A percentile compares a stretch with the other conserved stretches of the same genome.
Conservation (phyloP, 169 alveolate genomes). For the Plasmodium yoelii region DNA sequence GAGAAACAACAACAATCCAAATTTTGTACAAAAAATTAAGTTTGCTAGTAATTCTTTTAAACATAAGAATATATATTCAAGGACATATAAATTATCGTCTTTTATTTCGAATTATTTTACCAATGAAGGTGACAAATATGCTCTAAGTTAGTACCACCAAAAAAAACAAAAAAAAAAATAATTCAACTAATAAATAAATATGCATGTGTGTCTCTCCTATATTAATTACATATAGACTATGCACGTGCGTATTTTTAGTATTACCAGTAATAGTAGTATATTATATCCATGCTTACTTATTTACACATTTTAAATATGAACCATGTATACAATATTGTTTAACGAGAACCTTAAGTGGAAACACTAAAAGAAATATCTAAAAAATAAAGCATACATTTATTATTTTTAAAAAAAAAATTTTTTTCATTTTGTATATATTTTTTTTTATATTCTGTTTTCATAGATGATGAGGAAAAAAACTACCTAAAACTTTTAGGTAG, state of each 20-base stretch:
- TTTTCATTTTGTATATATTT: constrained; percentile 9
- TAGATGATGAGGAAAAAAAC: constrained; percentile 64
- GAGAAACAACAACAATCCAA: constrained; percentile 18
- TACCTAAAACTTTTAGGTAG: constrained; percentile 46
- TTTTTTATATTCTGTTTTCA: constrained; percentile 5
- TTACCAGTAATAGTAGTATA: too few species aligned
- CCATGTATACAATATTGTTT: too few species aligned
- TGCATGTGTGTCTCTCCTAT: too few species aligned
- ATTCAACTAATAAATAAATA: neutral
- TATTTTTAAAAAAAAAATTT: neutral
- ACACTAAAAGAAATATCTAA: too few species aligned
- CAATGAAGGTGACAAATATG: constrained; percentile 46
- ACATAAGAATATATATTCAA: constrained; percentile 7
- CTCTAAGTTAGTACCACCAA: constrained; percentile 37
- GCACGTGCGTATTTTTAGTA: too few species aligned
- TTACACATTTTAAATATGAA: too few species aligned
- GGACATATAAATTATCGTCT: constrained; percentile 51
- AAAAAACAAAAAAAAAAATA: constrained; percentile 20
- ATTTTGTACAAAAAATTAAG: constrained; percentile 26
- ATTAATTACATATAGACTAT: too few species aligned
- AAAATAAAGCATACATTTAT: too few species aligned
- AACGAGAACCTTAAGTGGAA: too few species aligned
- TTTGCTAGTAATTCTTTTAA: constrained; percentile 39
- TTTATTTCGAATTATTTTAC: constrained; percentile 67
- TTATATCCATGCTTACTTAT: too few species aligned